Base-by-base conservation (phyloP, 352 stramenopile species). In the Phytophthora cactorum region DNA sequence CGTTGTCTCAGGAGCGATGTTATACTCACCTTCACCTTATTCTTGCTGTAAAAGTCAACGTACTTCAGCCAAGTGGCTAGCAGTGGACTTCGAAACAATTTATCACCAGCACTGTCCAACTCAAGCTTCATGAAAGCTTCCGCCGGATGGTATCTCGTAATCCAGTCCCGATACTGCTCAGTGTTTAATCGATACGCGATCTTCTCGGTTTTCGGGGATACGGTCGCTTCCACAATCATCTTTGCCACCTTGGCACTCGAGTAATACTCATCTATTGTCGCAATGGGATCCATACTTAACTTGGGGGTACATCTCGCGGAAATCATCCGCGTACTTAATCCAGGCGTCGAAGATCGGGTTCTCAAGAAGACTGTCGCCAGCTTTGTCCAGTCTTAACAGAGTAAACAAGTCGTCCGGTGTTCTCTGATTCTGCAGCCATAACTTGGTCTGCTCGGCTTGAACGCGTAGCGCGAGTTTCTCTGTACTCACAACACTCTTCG, bases 291-390 rank as follows among this genome's bases (percentile, higher is more conserved):
- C 5, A 57, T 10, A 15, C 50, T 15, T 2, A 29, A 50, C 9
- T 57, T 49, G 14, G 53, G 53, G 34, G 43, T 68, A 31, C n/a
- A 65, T 36, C 39, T 53, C 50, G 11, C 52, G 51, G 34, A 56
- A 64, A n/a, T 64, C 57, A 17, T 64, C 45, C 4, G 57, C 22
- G 25, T 64, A 57, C 38, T 50, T 38, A 3, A 64, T 12, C 57
- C 57, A 57, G 0, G 57, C 57, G 10, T 8, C 28, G 22, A 57
- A 63, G 4, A 62, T 46, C n/a, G 60, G 60, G 43, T 38, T 57
- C 11, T 28, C 27, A 39, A 64, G 31, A 1, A 64, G 43, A 3
- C 9, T 5, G 27, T 28, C 3, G 10, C 7, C 46, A 7, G 11
- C 34, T 11, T 43, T 38, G 44, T 63, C 8, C 2, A 63, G 56